Conservation (phyloP, 2,329 filamentous ascomycete species). For the Aspergillus arachidicola region DNA sequence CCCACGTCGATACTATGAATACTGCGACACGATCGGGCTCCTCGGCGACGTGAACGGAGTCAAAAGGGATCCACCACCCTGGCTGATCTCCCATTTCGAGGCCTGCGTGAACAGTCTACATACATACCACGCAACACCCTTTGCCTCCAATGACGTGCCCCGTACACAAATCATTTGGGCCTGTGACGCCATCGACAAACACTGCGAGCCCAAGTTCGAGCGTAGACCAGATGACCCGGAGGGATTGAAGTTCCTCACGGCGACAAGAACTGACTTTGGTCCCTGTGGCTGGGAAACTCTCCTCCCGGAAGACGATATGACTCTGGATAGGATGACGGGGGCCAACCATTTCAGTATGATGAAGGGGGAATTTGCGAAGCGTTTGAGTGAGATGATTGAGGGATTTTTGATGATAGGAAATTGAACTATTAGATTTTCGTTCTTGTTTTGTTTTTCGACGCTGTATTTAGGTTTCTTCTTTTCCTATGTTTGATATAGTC, state of each 20-base stretch:
- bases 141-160: not conserved
- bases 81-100: not conserved
- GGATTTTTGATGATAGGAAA: slow-evolving; percentile 3
- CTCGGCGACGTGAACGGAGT: slow-evolving; percentile 2
- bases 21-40: not conserved
- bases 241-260: slow-evolving; percentile 18
- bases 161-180: not conserved
- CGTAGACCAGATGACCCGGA: slow-evolving; percentile 39
- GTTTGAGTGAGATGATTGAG: not conserved
- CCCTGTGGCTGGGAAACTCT: slow-evolving; percentile 13
- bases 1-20: not conserved
- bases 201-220: slow-evolving; percentile 54
- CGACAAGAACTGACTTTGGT: slow-evolving; percentile 14
- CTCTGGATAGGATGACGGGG: not conserved
- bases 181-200: slow-evolving; percentile 41
- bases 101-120: not conserved
- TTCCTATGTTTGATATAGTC: no score
- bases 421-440: not conserved
- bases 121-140: not conserved
- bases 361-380: not conserved
- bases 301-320: slow-evolving; percentile 6
- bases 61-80: not conserved
- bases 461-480: not conserved
- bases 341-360: slow-evolving; percentile 3
- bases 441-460: not conserved